phyloP scores from a whole-genome alignment of 768 basidiomycete species.

The Pisolithus marmoratus region DNA sequence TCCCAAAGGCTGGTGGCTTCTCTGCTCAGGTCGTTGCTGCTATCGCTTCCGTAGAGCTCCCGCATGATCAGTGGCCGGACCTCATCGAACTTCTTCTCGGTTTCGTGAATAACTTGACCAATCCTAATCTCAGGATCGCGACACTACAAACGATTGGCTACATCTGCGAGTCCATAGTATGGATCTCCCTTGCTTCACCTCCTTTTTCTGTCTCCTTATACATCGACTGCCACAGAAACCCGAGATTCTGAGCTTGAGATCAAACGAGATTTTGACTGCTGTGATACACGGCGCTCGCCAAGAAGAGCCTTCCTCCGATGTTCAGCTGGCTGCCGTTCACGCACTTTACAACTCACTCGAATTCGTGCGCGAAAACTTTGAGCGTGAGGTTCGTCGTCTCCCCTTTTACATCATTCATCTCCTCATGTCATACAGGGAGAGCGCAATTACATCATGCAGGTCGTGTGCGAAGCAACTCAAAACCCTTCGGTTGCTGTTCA shows the following conservation, averaged over 20 bases:
- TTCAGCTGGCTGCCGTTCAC: constrained; percentile 89
- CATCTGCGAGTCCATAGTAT: constrained; percentile 93
- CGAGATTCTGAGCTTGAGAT: constrained; percentile 79
- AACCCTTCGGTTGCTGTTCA: constrained; percentile 74
- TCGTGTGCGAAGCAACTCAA: constrained; percentile 97
- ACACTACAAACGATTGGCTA: constrained; percentile 95
- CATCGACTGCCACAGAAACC: constrained; percentile 60
- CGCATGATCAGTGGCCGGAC: constrained; percentile 82
- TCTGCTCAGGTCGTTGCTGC: constrained; percentile 93
- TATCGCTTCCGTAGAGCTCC: constrained; percentile 90
- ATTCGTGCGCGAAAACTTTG: constrained; percentile 97
- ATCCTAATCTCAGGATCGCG: constrained; percentile 72
- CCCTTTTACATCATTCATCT: not conserved
- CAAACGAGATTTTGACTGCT: constrained; percentile 96
- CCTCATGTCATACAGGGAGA: constrained; percentile 63
- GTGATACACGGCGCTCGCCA: constrained; percentile 98
- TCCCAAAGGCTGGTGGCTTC: constrained; percentile 71
- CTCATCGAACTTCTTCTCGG: constrained; percentile 84
- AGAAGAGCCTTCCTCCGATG: constrained; percentile 87
- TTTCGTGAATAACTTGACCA: constrained; percentile 72
- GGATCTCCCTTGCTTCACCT: constrained; percentile 30
- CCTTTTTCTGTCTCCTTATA: constrained; percentile 1
- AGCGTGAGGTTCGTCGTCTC: constrained; percentile 72
- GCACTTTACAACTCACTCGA: constrained; percentile 94
- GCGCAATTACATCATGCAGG: constrained; percentile 99